Evolutionary conservation across 139 green algal species (phyloP).

Genomic region (Chlamydomonas asymmetrica): DNA sequence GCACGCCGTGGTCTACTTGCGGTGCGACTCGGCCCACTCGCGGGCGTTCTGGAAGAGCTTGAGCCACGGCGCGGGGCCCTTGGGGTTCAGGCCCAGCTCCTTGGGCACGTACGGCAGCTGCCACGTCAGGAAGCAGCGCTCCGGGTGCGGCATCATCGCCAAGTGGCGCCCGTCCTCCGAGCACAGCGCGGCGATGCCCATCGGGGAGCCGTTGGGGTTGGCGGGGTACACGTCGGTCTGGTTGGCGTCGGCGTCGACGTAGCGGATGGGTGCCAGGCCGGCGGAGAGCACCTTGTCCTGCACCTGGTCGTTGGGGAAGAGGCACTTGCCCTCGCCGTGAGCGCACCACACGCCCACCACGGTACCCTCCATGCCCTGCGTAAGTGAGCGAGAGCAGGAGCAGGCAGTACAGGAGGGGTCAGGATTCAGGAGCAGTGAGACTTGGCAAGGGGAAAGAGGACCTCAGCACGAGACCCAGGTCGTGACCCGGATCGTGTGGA

Average conservation of each 20-base stretch:
- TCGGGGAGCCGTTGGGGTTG: slow-evolving; percentile 96
- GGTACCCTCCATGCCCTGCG: slow-evolving; percentile 84
- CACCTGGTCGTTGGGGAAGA: slow-evolving; percentile 87
- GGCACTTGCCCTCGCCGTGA: slow-evolving; percentile 92
- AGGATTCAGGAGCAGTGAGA: slow-evolving; percentile 29
- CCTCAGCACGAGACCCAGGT: too few species aligned
- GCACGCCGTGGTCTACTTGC: too few species aligned
- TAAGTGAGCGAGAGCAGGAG: too few species aligned
- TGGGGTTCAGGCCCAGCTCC: slow-evolving; percentile 55
- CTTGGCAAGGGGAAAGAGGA: too few species aligned
- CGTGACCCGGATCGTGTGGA: too few species aligned
- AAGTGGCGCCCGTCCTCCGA: slow-evolving; percentile 92
- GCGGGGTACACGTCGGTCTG: slow-evolving; percentile 90
- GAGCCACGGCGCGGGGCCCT: slow-evolving; percentile 90
- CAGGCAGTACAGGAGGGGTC: background rate
- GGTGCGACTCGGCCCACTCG: slow-evolving; percentile 64
- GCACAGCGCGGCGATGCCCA: slow-evolving; percentile 93
- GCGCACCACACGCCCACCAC: slow-evolving; percentile 93
- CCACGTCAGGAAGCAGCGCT: slow-evolving; percentile 95
- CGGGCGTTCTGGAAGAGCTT: slow-evolving; percentile 97
- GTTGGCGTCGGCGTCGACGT: slow-evolving; percentile 67
- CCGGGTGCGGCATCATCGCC: slow-evolving; percentile 98
- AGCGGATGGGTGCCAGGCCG: slow-evolving; percentile 84
- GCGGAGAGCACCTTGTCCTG: slow-evolving; percentile 57
- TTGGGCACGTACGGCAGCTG: slow-evolving; percentile 80